Evolutionary conservation across 768 basidiomycete genomes (phyloP).

Genomic region (Leccinum olivaceopallidum): DNA sequence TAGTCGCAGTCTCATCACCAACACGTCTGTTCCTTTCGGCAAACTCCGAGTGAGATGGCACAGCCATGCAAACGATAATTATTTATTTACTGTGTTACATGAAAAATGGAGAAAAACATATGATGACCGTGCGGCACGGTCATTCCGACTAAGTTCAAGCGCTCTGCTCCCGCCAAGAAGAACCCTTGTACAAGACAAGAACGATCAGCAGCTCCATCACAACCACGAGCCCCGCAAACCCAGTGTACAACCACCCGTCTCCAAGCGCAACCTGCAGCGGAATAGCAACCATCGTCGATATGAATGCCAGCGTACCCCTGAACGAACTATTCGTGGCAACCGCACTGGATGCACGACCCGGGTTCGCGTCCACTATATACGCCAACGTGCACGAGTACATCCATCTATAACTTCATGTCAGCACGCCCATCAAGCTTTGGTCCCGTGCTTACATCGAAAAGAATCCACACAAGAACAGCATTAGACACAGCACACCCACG

Average conservation of each 20-base stretch:
- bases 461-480: conserved; percentile 74
- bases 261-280: conserved; percentile 75
- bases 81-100: not conserved
- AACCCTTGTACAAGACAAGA: conserved; percentile 61
- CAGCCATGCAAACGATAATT: conserved; percentile 17
- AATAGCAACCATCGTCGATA: conserved; percentile 70
- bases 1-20: conserved; percentile 23
- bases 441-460: conserved; percentile 58
- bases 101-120: conserved; percentile 10
- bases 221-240: conserved; percentile 57
- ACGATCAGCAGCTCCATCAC: conserved; percentile 55
- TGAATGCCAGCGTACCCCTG: conserved; percentile 67
- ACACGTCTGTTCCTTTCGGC: conserved; percentile 23
- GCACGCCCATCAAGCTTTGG: not conserved
- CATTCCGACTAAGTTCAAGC: too few species aligned
- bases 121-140: too few species aligned
- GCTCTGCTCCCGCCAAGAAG: conserved; percentile 53
- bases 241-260: conserved; percentile 78
- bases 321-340: conserved; percentile 77
- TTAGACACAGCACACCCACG: conserved; percentile 67
- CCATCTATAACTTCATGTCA: conserved; percentile 36
- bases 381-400: conserved; percentile 74
- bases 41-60: conserved; percentile 17
- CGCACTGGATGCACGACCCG: conserved; percentile 74
- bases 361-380: conserved; percentile 86